phyloP scores from a whole-genome alignment of 805 yeast genomes.

The Myxozyma vanderwaltii region DNA sequence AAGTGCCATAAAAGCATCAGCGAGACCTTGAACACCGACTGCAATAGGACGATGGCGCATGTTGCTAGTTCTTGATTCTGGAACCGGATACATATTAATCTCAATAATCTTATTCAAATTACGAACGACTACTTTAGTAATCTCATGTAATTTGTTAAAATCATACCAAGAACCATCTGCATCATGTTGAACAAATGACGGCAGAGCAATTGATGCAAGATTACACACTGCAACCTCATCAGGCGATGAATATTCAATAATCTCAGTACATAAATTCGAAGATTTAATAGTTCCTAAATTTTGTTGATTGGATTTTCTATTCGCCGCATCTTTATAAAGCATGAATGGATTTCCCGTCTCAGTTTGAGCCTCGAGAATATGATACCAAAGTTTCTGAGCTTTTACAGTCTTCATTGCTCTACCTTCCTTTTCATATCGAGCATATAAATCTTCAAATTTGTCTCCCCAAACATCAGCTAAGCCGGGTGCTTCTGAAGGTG shows the following conservation, averaged over 20 bases:
- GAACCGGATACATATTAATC: conserved; percentile 80
- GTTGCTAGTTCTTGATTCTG: conserved; percentile 73
- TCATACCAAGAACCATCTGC: conserved; percentile 60
- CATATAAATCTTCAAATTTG: conserved; percentile 72
- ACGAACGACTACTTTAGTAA: conserved; percentile 73
- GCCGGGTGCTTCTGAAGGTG: conserved; percentile 88
- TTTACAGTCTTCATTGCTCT: conserved; percentile 64
- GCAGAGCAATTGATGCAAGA: conserved; percentile 86
- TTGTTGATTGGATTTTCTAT: conserved; percentile 83
- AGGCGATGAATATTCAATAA: conserved; percentile 87
- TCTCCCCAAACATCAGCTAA: conserved; percentile 80
- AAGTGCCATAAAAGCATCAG: conserved; percentile 79
- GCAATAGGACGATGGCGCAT: conserved; percentile 89
- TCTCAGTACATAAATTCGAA: conserved; percentile 92
- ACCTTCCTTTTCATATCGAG: conserved; percentile 69
- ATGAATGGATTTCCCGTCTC: conserved; percentile 97
- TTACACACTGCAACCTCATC: conserved; percentile 96
- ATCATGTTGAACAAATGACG: conserved; percentile 63
- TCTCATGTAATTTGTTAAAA: conserved; percentile 71
- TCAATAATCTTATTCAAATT: conserved; percentile 85
- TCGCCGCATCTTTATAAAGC: conserved; percentile 91
- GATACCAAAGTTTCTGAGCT: conserved; percentile 90
- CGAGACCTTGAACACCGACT: conserved; percentile 97
- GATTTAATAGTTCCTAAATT: conserved; percentile 91
- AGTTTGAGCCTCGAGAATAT: conserved; percentile 86